Evolutionary conservation across 1,284 basidiomycete species (phyloP), one percentile per base, ranked within the genome.

Genomic region (Ustilago crameri): DNA sequence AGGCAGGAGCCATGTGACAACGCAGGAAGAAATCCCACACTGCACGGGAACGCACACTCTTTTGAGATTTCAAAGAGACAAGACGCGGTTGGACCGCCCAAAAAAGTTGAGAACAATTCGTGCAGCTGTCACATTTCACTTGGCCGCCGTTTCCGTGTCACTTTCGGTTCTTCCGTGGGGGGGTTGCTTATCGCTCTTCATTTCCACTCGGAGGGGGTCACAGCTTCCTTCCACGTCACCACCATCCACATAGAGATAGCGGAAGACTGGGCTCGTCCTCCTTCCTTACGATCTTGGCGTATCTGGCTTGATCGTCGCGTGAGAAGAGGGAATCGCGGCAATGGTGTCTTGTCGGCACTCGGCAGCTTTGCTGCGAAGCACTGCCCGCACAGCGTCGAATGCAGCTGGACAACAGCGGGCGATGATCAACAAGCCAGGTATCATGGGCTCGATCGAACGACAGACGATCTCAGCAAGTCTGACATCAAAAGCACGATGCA

Each of bases 1-100:
- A 51, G 48, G 56, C 45, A 65, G 34, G 30, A 38, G 47, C 42
- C 63, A 59, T 60, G 56, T 66, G 63, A 66, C 56, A 24, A n/a
- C 54, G 62, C 62, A 64, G 17, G 44, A n/a, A 41, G 23, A 35
- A 45, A 61, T n/a, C n/a, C n/a, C n/a, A n/a, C n/a, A n/a, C n/a
- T n/a, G n/a, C n/a, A n/a, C n/a, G n/a, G n/a, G n/a, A n/a, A n/a
- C n/a, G n/a, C n/a, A n/a, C n/a, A n/a, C n/a, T n/a, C n/a, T n/a
- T n/a, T n/a, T n/a, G n/a, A n/a, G n/a, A n/a, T n/a, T n/a, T n/a
- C n/a, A 37, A 37, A 37, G 8, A n/a, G 9, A 37, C 35, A 8
- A 14, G n/a, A 37, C 35, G 35, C 35, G 35, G 35, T 37, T 17
- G 35, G 35, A 15, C 35, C 35, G 35, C n/a, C 15, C 5, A 40